Percentiles rank a stretch among this genome's conserved stretches.
These are phyloP conservation scores for Dactylella cylindrospora DNA, from an alignment of 2,329 filamentous ascomycete species.

Conservation along the genomic window DNA sequence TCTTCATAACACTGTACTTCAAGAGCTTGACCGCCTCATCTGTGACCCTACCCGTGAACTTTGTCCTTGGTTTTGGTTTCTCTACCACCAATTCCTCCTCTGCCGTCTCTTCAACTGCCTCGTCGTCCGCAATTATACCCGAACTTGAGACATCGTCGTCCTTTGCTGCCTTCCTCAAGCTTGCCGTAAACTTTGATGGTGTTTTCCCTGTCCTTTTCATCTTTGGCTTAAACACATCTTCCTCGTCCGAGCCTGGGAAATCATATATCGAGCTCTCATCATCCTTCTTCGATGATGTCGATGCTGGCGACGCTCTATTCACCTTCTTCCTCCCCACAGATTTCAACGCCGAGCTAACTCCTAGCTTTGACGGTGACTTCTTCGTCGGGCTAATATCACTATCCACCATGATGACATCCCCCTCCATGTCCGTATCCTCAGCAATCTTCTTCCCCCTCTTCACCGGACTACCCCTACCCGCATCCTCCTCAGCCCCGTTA, in stretches of 20 bases:
- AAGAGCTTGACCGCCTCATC: conserved; percentile 45
- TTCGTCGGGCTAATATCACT: conserved; percentile 25
- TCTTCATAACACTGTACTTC: conserved; percentile 47
- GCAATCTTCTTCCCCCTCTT: conserved; percentile 16
- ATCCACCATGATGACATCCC: conserved; percentile 45
- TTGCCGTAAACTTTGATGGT: conserved; percentile 34
- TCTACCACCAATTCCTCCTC: not conserved
- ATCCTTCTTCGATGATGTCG: conserved; percentile 40
- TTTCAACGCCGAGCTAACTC: conserved; percentile 6
- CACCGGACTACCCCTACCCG: not conserved
- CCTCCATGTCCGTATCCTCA: conserved; percentile 38
- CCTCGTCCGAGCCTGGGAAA: conserved; percentile 36
- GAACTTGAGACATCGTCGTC: conserved; percentile 25
- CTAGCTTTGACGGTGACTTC: conserved; percentile 15
- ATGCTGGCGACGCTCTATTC: conserved; percentile 13
- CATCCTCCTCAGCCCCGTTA: conserved; percentile 10
- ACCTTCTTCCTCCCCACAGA: conserved; percentile 27
- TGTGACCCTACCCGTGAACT: conserved; percentile 37
- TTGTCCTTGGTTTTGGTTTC: conserved; percentile 1
- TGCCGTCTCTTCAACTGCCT: conserved; percentile 15
- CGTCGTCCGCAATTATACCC: conserved; percentile 10
- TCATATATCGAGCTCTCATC: conserved; percentile 35
- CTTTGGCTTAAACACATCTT: conserved; percentile 20
- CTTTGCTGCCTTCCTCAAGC: conserved; percentile 18
- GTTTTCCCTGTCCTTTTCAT: conserved; percentile 21